Conservation (phyloP, 352 stramenopile genomes). For the Vaucheria bursata region DNA sequence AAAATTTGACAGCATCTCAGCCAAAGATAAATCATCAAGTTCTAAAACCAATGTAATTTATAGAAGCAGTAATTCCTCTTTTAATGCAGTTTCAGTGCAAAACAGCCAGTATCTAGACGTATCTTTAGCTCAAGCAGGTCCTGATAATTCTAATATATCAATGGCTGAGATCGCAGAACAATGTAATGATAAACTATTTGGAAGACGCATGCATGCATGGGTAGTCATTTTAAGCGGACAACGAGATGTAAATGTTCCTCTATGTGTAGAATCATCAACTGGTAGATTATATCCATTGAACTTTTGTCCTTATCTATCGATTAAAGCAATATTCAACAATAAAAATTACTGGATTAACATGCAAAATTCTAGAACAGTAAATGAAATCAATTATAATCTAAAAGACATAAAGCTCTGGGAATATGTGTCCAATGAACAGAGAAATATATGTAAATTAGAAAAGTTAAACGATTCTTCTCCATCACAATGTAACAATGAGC, state of each 20-base stretch:
- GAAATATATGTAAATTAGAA: background rate
- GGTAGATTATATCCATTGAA: conserved; percentile 66
- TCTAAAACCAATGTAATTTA: no score
- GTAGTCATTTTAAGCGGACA: conserved; percentile 78
- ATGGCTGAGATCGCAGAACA: background rate
- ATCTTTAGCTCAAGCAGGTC: background rate
- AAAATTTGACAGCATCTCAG: no score
- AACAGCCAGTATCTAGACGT: no score
- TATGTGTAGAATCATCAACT: conserved; percentile 84
- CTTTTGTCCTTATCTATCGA: conserved; percentile 66
- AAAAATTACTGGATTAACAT: conserved; percentile 93
- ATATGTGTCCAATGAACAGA: conserved; percentile 76
- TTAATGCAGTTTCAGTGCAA: no score
- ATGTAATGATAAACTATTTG: conserved; percentile 15
- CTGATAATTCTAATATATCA: conserved; percentile 21
- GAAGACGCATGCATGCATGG: conserved; percentile 36
- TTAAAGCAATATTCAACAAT: conserved; percentile 83
- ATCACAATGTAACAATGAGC: no score
- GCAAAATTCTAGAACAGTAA: conserved; percentile 50
- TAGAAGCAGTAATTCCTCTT: no score
- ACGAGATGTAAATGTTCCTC: conserved; percentile 65
- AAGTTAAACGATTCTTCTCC: no score
- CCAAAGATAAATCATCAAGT: no score
- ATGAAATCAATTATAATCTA: conserved; percentile 55
- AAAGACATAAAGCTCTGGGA: conserved; percentile 73